A percentile compares a stretch with the other conserved stretches of the same genome.
phyloP scores from a whole-genome alignment of 23 red algal species.

The Cyanidioschyzon merolae region DNA sequence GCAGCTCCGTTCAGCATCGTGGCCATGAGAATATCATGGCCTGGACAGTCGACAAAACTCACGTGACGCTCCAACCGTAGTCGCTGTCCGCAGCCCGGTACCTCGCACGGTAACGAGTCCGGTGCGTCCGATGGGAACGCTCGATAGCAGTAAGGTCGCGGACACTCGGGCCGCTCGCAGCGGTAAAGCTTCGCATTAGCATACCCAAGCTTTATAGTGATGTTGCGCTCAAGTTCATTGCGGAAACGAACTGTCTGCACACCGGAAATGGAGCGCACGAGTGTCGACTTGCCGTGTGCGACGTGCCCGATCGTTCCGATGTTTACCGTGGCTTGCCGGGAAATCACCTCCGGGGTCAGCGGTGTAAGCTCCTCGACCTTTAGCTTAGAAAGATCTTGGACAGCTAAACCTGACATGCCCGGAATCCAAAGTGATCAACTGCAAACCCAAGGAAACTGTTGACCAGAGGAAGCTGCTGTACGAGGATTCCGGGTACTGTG shows the following conservation, averaged over 20 bases:
- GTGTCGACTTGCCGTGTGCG: conserved; percentile 96
- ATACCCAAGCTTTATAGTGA: conserved; percentile 98
- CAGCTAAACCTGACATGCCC: conserved; percentile 25
- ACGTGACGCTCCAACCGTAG: conserved; percentile 79
- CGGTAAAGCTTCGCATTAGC: conserved; percentile 99
- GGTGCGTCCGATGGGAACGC: conserved; percentile 77
- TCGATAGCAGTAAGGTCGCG: conserved; percentile 77
- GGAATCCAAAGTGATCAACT: too few species aligned
- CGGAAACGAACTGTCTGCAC: conserved; percentile 98
- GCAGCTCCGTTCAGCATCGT: conserved; percentile 98
- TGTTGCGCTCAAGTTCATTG: conserved; percentile 94
- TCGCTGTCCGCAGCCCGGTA: conserved; percentile 51
- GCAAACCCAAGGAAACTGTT: too few species aligned
- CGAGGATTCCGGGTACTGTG: background rate
- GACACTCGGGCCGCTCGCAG: conserved; percentile 59
- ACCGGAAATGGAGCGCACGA: conserved; percentile 93
- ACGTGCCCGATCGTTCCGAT: conserved; percentile 98
- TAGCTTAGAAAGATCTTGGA: conserved; percentile 67
- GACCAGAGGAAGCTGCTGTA: too few species aligned
- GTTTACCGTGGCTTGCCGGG: conserved; percentile 97
- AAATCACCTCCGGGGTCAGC: conserved; percentile 85
- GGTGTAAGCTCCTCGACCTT: conserved; percentile 67
- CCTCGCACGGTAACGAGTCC: conserved; percentile 62
- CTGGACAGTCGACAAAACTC: conserved; percentile 97
- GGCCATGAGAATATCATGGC: conserved; percentile 99